Evolutionary conservation across 1,284 basidiomycete genomes (phyloP).

Genomic region (Marasmius oreades): DNA sequence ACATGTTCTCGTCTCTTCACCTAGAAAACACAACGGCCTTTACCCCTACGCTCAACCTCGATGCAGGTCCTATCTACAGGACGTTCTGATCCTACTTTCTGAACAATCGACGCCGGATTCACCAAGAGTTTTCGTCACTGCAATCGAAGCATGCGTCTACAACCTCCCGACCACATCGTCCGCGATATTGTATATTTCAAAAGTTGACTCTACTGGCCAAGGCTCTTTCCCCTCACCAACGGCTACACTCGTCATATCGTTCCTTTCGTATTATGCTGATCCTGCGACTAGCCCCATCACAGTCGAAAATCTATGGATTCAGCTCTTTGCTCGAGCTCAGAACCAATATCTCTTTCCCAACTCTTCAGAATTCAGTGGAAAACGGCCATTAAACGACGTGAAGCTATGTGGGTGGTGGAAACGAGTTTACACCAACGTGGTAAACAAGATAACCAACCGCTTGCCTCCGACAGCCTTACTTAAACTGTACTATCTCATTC

Average conservation of each 20-base stretch:
- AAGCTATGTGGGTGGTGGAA: conserved; percentile 94
- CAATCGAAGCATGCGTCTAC: conserved; percentile 83
- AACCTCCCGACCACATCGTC: conserved; percentile 64
- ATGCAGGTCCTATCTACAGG: conserved; percentile 64
- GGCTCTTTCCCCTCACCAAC: conserved; percentile 60
- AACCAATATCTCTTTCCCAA: conserved; percentile 93
- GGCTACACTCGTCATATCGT: conserved; percentile 59
- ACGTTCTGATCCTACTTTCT: conserved; percentile 72
- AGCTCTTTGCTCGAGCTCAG: conserved; percentile 91
- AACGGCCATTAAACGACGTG: conserved; percentile 77
- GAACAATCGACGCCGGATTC: conserved; percentile 47
- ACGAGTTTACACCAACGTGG: conserved; percentile 59
- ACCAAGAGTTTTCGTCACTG: conserved; percentile 66
- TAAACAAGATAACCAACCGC: conserved; percentile 31
- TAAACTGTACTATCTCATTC: conserved; percentile 65
- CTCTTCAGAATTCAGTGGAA: conserved; percentile 71
- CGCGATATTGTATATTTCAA: conserved; percentile 87
- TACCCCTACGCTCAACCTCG: conserved; percentile 74
- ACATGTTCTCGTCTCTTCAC: conserved; percentile 70
- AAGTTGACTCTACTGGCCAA: conserved; percentile 92
- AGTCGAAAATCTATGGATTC: conserved; percentile 65
- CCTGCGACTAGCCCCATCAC: conserved; percentile 61
- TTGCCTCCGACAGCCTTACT: conserved; percentile 24
- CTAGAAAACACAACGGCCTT: conserved; percentile 64
- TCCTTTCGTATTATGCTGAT: conserved; percentile 68